phyloP scores from a whole-genome alignment of 306 rosid genomes.

The Quercus alba region DNA sequence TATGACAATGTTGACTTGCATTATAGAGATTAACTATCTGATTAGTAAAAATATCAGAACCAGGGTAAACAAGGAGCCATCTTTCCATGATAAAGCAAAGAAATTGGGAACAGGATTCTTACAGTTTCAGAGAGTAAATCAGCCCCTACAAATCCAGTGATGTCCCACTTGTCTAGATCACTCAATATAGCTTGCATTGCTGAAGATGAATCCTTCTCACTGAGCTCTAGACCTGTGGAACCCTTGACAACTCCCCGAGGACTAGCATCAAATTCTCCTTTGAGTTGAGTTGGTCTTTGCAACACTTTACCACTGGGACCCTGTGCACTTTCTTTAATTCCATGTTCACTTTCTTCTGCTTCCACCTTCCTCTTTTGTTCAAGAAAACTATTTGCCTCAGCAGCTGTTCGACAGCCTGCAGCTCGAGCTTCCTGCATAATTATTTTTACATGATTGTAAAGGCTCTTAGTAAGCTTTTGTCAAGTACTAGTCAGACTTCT shows the following conservation, averaged over 20 bases:
- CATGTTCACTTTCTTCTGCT: constrained; percentile 36
- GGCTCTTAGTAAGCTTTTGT: not conserved
- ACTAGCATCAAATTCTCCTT: constrained; percentile 50
- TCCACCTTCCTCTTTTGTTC: constrained; percentile 55
- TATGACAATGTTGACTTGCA: not conserved
- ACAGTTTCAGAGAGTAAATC: constrained; percentile 73
- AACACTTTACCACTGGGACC: constrained; percentile 41
- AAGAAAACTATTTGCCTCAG: constrained; percentile 51
- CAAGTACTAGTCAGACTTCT: not conserved
- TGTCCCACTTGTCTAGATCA: constrained; percentile 68
- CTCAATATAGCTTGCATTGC: constrained; percentile 32
- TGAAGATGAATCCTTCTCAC: constrained; percentile 35
- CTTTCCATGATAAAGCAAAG: not conserved
- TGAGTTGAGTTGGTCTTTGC: constrained; percentile 32
- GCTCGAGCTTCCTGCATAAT: constrained; percentile 67
- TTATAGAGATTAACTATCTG: not conserved
- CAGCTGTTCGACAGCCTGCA: constrained; percentile 71
- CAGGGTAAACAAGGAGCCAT: not conserved
- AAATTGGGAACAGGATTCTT: constrained; percentile 28
- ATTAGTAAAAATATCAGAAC: not conserved
- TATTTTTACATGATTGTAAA: constrained; percentile 13
- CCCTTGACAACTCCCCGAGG: constrained; percentile 39
- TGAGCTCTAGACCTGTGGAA: constrained; percentile 29
- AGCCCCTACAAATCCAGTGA: constrained; percentile 54
- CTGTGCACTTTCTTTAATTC: constrained; percentile 44